phyloP scores from a whole-genome alignment of 257 asterid genomes.

The Schizonepeta tenuifolia region DNA sequence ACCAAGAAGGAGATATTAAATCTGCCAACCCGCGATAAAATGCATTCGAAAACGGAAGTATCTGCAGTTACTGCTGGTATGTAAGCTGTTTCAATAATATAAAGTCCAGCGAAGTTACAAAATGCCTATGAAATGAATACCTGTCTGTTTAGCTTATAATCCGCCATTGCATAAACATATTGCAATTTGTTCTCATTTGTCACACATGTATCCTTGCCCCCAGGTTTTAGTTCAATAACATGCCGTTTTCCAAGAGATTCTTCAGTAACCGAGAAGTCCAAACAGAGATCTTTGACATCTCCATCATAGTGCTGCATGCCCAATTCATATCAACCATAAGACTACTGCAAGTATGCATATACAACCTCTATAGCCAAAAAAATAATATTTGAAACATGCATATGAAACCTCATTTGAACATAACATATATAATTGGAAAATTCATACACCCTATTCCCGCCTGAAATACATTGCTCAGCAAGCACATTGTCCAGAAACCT shows the following conservation, averaged over 20 bases:
- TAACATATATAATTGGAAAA: not conserved
- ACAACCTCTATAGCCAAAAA: conserved; percentile 11
- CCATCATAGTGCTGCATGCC: conserved; percentile 88
- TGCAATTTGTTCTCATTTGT: conserved; percentile 94
- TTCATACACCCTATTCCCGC: conserved; percentile 23
- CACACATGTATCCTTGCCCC: conserved; percentile 82
- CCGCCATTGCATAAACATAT: conserved; percentile 96
- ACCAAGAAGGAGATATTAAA: conserved; percentile 93
- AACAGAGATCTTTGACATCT: conserved; percentile 73
- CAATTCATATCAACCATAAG: conserved; percentile 37
- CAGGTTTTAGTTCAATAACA: conserved; percentile 89
- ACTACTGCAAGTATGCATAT: conserved; percentile 21
- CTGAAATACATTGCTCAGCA: conserved; percentile 16
- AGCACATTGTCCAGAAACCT: conserved; percentile 14
- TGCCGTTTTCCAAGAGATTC: conserved; percentile 76
- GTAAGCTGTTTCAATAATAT: conserved; percentile 40
- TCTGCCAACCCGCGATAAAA: conserved; percentile 92
- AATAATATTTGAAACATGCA: not conserved
- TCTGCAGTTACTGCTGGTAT: conserved; percentile 54
- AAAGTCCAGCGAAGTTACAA: conserved; percentile 21
- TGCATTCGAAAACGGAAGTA: conserved; percentile 93
- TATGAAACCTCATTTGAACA: conserved; percentile 27
- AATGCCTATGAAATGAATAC: conserved; percentile 44
- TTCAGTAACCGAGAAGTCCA: conserved; percentile 97
- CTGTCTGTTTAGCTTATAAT: conserved; percentile 94